These are phyloP conservation scores for Lanmaoa pseudosensibilis DNA, from an alignment of 768 basidiomycete genomes.

Conservation along the genomic window DNA sequence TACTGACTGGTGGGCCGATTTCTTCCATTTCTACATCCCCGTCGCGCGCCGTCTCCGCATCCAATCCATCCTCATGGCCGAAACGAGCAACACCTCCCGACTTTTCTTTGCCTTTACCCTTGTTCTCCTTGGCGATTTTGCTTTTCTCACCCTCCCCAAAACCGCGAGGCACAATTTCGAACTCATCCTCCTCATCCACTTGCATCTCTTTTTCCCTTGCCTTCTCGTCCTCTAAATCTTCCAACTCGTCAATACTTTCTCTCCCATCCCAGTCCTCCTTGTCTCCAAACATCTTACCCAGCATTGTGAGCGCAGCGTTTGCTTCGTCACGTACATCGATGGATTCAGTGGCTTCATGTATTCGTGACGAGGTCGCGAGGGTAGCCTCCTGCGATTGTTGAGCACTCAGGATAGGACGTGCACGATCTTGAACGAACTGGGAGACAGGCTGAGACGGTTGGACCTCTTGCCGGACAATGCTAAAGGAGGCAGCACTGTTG, in stretches of 20 bases:
- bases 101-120: slow-evolving; percentile 30
- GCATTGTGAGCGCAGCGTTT: slow-evolving; percentile 32
- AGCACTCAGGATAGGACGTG: background rate
- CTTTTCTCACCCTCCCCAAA: background rate
- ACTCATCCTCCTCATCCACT: slow-evolving; percentile 27
- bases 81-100: background rate
- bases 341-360: background rate
- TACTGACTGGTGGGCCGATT: background rate
- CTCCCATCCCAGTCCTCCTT: slow-evolving; percentile 58
- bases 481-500: background rate
- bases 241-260: slow-evolving; percentile 60
- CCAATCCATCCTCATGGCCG: background rate
- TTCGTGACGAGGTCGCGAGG: background rate
- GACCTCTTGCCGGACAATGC: background rate
- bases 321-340: slow-evolving; percentile 16
- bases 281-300: slow-evolving; percentile 54
- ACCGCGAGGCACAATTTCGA: slow-evolving; percentile 20
- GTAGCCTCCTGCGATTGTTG: background rate
- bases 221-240: slow-evolving; percentile 31
- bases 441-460: background rate
- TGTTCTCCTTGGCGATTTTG: background rate
- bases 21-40: slow-evolving; percentile 17
- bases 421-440: background rate
- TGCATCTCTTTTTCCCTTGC: background rate
- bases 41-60: slow-evolving; percentile 5